Evolutionary conservation across 768 basidiomycete species (phyloP).

Genomic region (Coprinopsis marcescibilis): DNA sequence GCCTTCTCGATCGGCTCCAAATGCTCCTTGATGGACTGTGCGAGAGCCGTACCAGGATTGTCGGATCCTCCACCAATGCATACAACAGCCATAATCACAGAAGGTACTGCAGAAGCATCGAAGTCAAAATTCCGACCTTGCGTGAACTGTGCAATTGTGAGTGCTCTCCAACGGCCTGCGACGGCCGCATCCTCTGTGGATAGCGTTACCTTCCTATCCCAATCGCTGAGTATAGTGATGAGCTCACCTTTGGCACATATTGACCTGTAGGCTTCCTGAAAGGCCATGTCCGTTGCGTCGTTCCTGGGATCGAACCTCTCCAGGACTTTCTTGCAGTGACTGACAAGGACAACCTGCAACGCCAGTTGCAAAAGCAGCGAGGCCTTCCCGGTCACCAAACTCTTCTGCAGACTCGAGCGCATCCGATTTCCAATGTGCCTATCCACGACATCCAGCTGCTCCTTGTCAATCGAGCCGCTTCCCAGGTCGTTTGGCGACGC

Average conservation of each 20-base stretch:
- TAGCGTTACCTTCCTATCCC: too few species aligned
- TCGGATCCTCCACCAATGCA: background rate
- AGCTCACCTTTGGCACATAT: too few species aligned
- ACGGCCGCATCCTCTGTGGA: conserved; percentile 35
- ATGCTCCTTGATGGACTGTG: background rate
- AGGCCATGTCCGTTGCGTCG: too few species aligned
- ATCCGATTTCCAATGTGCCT: too few species aligned
- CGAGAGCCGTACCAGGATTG: background rate
- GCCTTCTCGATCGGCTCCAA: conserved; percentile 2
- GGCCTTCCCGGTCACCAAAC: too few species aligned
- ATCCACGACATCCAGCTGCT: too few species aligned
- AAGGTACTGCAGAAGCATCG: background rate
- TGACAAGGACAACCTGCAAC: background rate
- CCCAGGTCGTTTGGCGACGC: too few species aligned
- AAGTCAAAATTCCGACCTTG: background rate
- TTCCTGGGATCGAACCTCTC: background rate
- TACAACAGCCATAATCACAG: background rate
- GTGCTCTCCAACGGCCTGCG: conserved; percentile 36
- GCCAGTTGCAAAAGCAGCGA: too few species aligned
- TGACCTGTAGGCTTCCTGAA: too few species aligned
- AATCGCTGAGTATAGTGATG: too few species aligned
- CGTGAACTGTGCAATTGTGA: conserved; percentile 12
- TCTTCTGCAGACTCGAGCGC: too few species aligned
- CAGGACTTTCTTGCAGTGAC: background rate
- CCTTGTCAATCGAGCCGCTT: too few species aligned